A percentile compares a stretch with the other conserved stretches of the same genome.
Conservation (phyloP, 2,329 filamentous ascomycete species). For the Albifimbria verrucaria region DNA sequence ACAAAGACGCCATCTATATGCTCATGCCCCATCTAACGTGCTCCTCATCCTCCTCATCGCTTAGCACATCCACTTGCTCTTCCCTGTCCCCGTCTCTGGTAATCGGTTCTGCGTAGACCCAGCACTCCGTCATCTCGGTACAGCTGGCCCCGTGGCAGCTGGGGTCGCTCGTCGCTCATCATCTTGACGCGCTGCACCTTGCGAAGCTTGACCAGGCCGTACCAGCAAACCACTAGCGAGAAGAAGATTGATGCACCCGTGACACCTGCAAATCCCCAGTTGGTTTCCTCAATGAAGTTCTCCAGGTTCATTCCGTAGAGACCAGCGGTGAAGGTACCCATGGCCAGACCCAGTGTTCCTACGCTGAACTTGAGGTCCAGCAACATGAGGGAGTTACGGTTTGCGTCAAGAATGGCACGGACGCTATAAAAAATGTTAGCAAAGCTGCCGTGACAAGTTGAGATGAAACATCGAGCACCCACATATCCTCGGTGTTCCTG, state of each 20-base stretch:
- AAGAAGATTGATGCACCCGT: constrained; percentile 68
- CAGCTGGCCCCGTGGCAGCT: constrained; percentile 34
- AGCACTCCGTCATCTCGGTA: constrained; percentile 48
- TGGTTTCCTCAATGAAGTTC: constrained; percentile 95
- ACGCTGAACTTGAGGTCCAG: constrained; percentile 96
- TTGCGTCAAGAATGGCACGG: constrained; percentile 94
- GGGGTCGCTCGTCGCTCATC: constrained; percentile 49
- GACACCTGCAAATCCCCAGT: constrained; percentile 78
- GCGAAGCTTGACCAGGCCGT: constrained; percentile 78
- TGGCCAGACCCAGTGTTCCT: constrained; percentile 88
- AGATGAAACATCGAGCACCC: constrained; percentile 32
- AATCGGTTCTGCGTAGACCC: constrained; percentile 46
- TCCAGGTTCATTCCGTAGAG: constrained; percentile 99
- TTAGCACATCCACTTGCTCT: constrained; percentile 30
- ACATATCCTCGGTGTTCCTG: constrained; percentile 98
- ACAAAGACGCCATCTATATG: not conserved
- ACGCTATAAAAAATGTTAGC: constrained; percentile 52
- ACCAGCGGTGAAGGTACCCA: constrained; percentile 93
- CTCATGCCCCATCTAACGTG: too few relatives aligned
- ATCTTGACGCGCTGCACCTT: constrained; percentile 87
- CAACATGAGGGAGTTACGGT: constrained; percentile 96
- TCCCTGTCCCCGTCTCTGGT: constrained; percentile 39
- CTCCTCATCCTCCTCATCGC: not conserved
- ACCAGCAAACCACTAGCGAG: constrained; percentile 75
- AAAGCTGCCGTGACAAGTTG: not conserved